Conservation (phyloP, 306 rosid species). For the Quercus cerris region DNA sequence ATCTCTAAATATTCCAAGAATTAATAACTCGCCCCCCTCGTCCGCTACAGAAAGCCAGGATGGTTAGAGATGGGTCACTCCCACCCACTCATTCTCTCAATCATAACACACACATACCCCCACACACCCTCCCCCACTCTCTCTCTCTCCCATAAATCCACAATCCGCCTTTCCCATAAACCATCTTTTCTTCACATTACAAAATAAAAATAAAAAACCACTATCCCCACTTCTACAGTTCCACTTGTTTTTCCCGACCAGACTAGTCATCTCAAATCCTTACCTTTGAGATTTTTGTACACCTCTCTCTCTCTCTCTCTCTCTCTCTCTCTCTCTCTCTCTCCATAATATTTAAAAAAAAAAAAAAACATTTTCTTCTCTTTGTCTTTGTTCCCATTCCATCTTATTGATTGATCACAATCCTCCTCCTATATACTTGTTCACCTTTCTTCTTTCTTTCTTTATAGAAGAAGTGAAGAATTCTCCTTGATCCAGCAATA, state of each 20-base stretch:
- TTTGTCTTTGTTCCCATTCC: slow-evolving; percentile 10
- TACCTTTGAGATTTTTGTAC: slow-evolving; percentile 44
- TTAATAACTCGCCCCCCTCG: slow-evolving; percentile 79
- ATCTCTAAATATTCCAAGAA: slow-evolving; percentile 54
- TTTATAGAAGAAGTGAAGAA: slow-evolving; percentile 34
- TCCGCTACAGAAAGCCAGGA: slow-evolving; percentile 76
- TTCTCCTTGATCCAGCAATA: slow-evolving; percentile 25
- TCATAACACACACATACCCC: slow-evolving; percentile 48
- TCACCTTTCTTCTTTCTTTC: slow-evolving; percentile 19
- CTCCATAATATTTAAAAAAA: background rate
- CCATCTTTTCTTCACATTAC: slow-evolving; percentile 37
- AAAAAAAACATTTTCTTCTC: slow-evolving; percentile 8
- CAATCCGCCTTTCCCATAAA: slow-evolving; percentile 46
- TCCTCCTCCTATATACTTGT: slow-evolving; percentile 18
- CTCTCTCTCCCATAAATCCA: slow-evolving; percentile 32
- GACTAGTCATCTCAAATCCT: slow-evolving; percentile 80
- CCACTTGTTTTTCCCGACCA: slow-evolving; percentile 59
- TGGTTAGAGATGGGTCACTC: slow-evolving; percentile 58
- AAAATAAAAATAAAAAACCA: slow-evolving; percentile 29
- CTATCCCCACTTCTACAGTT: slow-evolving; percentile 28
- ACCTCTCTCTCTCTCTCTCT: slow-evolving; percentile 35
- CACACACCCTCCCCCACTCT: background rate
- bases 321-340: slow-evolving; percentile 13
- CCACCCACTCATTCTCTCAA: slow-evolving; percentile 97
- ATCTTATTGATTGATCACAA: slow-evolving; percentile 6